Conservation (phyloP, 2,329 filamentous ascomycete species). For the Clonostachys byssicola region DNA sequence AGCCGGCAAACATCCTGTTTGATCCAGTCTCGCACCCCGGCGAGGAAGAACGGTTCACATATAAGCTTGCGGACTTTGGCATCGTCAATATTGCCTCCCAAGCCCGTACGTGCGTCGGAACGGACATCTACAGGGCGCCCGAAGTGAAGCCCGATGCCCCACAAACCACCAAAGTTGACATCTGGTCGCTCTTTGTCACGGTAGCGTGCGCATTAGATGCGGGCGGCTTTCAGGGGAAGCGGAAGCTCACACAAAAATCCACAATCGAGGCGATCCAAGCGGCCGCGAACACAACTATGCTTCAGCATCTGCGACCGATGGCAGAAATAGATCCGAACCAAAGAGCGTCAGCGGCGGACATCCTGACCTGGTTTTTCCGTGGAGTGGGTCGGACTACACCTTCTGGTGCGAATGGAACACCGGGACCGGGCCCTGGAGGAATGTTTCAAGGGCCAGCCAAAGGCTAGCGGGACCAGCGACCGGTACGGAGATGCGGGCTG, state of each 20-base stretch:
- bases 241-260: too few relatives aligned
- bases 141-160: too few relatives aligned
- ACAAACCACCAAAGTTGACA: slow-evolving; percentile 5
- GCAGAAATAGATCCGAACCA: slow-evolving; percentile 8
- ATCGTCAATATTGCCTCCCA: not conserved
- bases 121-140: slow-evolving; percentile 3
- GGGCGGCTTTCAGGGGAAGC: not conserved
- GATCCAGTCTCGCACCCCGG: not conserved
- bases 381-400: not conserved
- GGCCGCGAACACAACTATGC: not conserved
- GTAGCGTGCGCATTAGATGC: not conserved
- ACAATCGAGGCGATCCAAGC: too few relatives aligned
- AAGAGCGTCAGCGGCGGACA: slow-evolving; percentile 16
- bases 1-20: slow-evolving; percentile 9
- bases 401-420: too few relatives aligned
- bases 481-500: too few relatives aligned
- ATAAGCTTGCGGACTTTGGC: slow-evolving; percentile 11
- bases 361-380: slow-evolving; percentile 7
- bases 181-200: slow-evolving; percentile 10
- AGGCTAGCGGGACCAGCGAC: too few relatives aligned
- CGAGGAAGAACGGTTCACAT: slow-evolving; percentile 4
- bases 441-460: too few relatives aligned
- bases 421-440: too few relatives aligned
- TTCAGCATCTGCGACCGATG: slow-evolving; percentile 6
- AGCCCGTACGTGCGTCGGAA: slow-evolving; percentile 1